phyloP scores from a whole-genome alignment of 1,139 yeast species.

The Kodamaea derodonti region DNA sequence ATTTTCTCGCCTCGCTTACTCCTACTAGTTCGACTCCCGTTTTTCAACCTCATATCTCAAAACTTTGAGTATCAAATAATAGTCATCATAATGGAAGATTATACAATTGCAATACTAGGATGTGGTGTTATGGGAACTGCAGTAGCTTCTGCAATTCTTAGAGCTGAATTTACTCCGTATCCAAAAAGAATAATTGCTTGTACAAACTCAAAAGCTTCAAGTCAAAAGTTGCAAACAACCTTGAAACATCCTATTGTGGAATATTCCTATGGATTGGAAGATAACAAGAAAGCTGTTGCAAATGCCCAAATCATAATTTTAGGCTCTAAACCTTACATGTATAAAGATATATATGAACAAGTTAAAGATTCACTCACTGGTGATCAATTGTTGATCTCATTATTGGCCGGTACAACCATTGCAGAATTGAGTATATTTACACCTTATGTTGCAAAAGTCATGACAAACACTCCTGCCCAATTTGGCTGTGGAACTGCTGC shows the following conservation, averaged over 20 bases:
- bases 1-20: no score
- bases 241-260: constrained; percentile 46
- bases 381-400: constrained; percentile 68
- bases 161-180: constrained; percentile 43
- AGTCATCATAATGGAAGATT: constrained; percentile 41
- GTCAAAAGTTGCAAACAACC: constrained; percentile 39
- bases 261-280: constrained; percentile 47
- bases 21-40: no score
- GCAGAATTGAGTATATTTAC: constrained; percentile 57
- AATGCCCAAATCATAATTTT: constrained; percentile 69
- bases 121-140: constrained; percentile 98
- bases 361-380: constrained; percentile 40
- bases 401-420: constrained; percentile 91
- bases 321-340: constrained; percentile 85
- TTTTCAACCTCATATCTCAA: no score
- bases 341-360: constrained; percentile 52
- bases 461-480: constrained; percentile 97
- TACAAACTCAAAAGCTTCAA: constrained; percentile 56
- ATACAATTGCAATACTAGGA: constrained; percentile 78
- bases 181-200: constrained; percentile 77
- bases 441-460: constrained; percentile 73
- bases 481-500: constrained; percentile 93
- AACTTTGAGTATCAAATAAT: no score
- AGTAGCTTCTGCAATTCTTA: constrained; percentile 74
- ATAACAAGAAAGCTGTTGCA: constrained; percentile 55